Percentiles rank a stretch among this genome's conserved stretches.
phyloP scores from a whole-genome alignment of 352 stramenopile genomes.

The Globisporangium acanthophoron region DNA sequence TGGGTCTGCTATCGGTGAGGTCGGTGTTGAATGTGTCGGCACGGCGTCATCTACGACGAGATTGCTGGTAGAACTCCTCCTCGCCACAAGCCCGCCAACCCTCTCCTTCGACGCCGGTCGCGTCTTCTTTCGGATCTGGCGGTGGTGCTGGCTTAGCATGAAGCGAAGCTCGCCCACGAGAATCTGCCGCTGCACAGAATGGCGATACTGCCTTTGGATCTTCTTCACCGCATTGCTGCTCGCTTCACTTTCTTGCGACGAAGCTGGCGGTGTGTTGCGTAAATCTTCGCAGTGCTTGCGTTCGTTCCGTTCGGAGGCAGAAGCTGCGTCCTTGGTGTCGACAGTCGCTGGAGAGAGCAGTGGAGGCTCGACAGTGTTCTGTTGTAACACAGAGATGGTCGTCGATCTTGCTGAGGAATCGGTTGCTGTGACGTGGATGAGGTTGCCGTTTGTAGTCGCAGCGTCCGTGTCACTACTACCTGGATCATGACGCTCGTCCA shows the following conservation, averaged over 20 bases:
- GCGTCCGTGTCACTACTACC: neutral
- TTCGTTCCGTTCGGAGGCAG: neutral
- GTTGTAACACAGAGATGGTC: no score
- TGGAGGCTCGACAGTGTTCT: no score
- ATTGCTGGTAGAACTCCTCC: neutral
- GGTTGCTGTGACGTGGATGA: neutral
- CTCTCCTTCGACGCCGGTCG: slow-evolving; percentile 7
- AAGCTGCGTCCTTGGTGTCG: no score
- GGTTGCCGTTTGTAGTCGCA: neutral
- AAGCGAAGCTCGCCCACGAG: slow-evolving; percentile 36
- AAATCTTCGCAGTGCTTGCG: neutral
- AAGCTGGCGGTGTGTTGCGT: neutral
- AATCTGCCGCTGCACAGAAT: slow-evolving; percentile 22
- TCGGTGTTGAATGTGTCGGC: neutral
- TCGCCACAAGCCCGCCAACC: neutral
- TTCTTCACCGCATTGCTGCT: slow-evolving; percentile 4
- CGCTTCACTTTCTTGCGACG: neutral
- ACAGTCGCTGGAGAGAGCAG: no score
- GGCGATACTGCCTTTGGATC: slow-evolving; percentile 39
- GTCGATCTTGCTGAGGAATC: neutral
- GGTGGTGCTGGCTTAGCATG: slow-evolving; percentile 26
- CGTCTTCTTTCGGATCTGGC: slow-evolving; percentile 21
- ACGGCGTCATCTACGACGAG: neutral
- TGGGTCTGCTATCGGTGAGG: neutral
- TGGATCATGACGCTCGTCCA: neutral